Base-by-base conservation (phyloP, 352 stramenopile genomes). In the Thraustochytrium striatum region DNA sequence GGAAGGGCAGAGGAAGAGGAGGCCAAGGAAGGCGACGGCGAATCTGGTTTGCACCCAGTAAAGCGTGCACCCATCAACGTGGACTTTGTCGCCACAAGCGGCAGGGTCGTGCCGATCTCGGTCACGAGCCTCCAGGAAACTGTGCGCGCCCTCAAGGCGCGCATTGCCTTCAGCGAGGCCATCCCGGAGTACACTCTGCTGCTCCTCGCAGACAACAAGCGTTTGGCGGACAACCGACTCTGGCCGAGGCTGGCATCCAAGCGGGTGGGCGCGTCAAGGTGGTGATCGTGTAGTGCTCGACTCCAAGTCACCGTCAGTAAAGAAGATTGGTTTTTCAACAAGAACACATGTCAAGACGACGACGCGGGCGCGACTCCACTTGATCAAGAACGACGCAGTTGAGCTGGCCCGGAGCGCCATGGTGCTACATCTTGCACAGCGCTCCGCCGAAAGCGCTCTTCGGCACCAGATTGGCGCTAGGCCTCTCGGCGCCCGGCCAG, bases 151-250 rank as follows among this genome's bases (percentile, higher is more conserved):
- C 65, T 75, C 44, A 72, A 72, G 50, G 11, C 41, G 0, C 44
- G 65, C 25, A 30, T 75, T 9, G 65, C 65, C 16, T 75, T 75
- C 36, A 43, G n/a, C 39, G 65, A 75, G 47, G 39, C 65, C 8
- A 21, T 75, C n/a, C 7, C 41, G 30, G 7, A 36, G 0, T 30
- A 44, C 11, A 19, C 7, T 25, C 25, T 62, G 11, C 3, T 70
- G 11, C 65, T 75, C 0, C 21, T 75, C 5, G 25, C 43, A 30
- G 32, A 61, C 21, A 9, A 38, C 13, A 61, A 62, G 50, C 65
- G 65, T 44, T 32, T 75, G 3, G 25, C 44, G 19, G 65, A 75
- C 16, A 28, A 8, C 19, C 25, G 5, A 50, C 65, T 3, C n/a
- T 75, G 30, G 33, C 19, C 13, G 19, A 72, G 0, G 21, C n/a